These are phyloP conservation scores for Puccinellia tenuiflora DNA, from an alignment of 176 grass and related monocot genomes.

Conservation along the genomic window DNA sequence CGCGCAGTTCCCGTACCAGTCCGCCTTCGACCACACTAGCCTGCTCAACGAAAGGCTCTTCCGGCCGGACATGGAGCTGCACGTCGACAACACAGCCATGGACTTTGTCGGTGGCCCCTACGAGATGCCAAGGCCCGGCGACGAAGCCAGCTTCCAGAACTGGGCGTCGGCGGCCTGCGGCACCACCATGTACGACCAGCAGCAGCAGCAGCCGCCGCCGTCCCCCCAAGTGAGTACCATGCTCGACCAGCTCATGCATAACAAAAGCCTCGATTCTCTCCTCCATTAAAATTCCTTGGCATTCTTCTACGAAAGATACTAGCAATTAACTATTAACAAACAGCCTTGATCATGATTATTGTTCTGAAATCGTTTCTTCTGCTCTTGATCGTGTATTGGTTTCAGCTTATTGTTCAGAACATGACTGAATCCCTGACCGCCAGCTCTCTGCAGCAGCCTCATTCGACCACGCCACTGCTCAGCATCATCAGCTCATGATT, in stretches of 20 bases:
- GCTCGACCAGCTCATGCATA: background rate
- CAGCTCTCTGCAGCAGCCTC: constrained; percentile 31
- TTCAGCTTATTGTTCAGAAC: background rate
- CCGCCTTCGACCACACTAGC: constrained; percentile 32
- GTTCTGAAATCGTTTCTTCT: background rate
- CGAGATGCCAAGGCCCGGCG: constrained; percentile 46
- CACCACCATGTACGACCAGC: constrained; percentile 43
- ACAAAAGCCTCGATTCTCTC: background rate
- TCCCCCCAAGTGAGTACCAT: constrained; percentile 52
- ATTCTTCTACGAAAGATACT: background rate
- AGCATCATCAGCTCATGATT: constrained; percentile 27
- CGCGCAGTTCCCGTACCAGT: constrained; percentile 42
- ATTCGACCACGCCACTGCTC: background rate
- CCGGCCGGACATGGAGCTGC: constrained; percentile 41
- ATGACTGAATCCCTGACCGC: constrained; percentile 44
- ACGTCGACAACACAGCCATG: constrained; percentile 21
- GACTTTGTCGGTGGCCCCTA: constrained; percentile 39
- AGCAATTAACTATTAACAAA: background rate
- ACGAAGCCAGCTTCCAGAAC: constrained; percentile 66
- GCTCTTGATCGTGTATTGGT: background rate
- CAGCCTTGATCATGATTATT: background rate
- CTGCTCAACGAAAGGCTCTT: constrained; percentile 45
- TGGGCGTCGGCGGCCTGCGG: constrained; percentile 54
- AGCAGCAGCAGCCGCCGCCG: constrained; percentile 28
- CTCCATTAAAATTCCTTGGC: background rate